A percentile compares a stretch with the other conserved stretches of the same genome.
Evolutionary conservation across 495 filamentous ascomycete species (phyloP).

Genomic region (Penicillium pancosmium): DNA sequence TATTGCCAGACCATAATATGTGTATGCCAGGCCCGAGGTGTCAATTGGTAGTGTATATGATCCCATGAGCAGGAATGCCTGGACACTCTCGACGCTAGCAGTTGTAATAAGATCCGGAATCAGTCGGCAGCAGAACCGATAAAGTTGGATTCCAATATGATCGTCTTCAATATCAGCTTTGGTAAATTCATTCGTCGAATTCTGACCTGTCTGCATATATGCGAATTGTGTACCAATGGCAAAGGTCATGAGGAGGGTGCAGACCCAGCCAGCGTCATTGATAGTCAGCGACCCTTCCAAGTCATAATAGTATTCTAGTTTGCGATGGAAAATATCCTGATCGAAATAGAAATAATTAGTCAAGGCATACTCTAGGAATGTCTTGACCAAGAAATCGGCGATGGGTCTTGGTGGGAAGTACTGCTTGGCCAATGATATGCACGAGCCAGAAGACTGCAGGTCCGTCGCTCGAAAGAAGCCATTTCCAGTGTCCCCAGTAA

Average conservation of each 20-base stretch:
- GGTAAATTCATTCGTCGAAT: constrained; percentile 19
- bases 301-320: constrained; percentile 43
- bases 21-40: constrained; percentile 49
- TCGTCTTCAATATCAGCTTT: constrained; percentile 45
- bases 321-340: constrained; percentile 42
- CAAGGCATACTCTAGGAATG: constrained; percentile 52
- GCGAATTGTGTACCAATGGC: constrained; percentile 54
- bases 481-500: constrained; percentile 28
- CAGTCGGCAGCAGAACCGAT: constrained; percentile 46
- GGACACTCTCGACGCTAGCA: constrained; percentile 50
- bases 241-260: constrained; percentile 46
- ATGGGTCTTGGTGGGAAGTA: constrained; percentile 49
- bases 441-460: constrained; percentile 39
- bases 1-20: constrained; percentile 48
- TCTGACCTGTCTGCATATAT: constrained; percentile 44
- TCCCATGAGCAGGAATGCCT: constrained; percentile 49
- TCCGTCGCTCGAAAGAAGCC: constrained; percentile 50
- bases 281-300: constrained; percentile 31
- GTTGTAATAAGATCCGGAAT: constrained; percentile 52
- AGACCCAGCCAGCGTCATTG: constrained; percentile 44
- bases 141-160: constrained; percentile 49
- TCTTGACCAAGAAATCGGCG: constrained; percentile 46
- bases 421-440: constrained; percentile 33
- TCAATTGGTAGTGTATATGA: constrained; percentile 49
- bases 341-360: constrained; percentile 52